Evolutionary conservation across 2,329 filamentous ascomycete species (phyloP).

Genomic region (Beauveria pseudobassiana): DNA sequence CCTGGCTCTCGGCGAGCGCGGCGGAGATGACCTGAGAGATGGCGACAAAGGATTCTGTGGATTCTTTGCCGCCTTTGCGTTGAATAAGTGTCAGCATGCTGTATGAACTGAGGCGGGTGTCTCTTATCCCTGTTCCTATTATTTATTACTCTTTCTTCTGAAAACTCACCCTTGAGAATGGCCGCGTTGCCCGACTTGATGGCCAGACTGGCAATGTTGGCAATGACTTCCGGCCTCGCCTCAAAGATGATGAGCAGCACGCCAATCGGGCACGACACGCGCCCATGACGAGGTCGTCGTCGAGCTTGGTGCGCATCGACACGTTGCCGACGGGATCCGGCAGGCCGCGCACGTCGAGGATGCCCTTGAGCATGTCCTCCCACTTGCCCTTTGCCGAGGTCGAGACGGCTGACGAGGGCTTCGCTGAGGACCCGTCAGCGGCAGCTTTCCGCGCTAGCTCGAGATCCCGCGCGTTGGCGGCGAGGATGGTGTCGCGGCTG

Average conservation of each 20-base stretch:
- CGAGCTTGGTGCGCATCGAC: slow-evolving; percentile 75
- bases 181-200: slow-evolving; percentile 97
- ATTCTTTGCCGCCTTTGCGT: slow-evolving; percentile 71
- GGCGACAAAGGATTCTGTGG: slow-evolving; percentile 85
- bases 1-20: slow-evolving; percentile 63
- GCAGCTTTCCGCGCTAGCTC: slow-evolving; percentile 66
- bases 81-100: not conserved
- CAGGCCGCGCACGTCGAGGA: slow-evolving; percentile 76
- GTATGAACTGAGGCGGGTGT: not conserved
- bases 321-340: slow-evolving; percentile 85
- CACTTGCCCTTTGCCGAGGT: slow-evolving; percentile 86
- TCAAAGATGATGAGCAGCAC: slow-evolving; percentile 99
- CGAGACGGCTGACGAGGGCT: slow-evolving; percentile 80
- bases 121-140: not conserved
- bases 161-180: slow-evolving; percentile 69
- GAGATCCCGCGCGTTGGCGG: slow-evolving; percentile 80
- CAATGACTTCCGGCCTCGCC: slow-evolving; percentile 93
- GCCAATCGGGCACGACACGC: slow-evolving; percentile 89
- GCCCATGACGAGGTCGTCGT: slow-evolving; percentile 76
- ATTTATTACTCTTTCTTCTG: not conserved
- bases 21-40: slow-evolving; percentile 80
- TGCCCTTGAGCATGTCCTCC: slow-evolving; percentile 95
- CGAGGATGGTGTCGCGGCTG: slow-evolving; percentile 68
- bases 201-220: slow-evolving; percentile 91
- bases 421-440: slow-evolving; percentile 68